Evolutionary conservation across 1,284 basidiomycete species (phyloP).

Genomic region (Puccinia coronata): DNA sequence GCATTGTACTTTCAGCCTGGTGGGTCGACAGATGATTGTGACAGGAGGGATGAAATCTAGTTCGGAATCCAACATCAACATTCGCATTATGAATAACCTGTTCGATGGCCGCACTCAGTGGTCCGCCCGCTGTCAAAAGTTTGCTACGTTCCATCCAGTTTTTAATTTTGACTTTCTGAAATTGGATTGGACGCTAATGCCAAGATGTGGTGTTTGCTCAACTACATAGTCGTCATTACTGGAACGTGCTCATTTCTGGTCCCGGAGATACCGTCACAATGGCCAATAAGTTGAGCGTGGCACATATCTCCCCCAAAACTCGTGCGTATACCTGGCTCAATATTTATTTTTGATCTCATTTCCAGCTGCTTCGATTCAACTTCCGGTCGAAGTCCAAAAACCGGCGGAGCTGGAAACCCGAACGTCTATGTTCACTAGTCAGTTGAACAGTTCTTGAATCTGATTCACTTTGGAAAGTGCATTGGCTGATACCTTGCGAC

Average conservation of each 20-base stretch:
- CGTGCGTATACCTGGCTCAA: not conserved
- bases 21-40: conserved; percentile 46
- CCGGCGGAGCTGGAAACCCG: conserved; percentile 9
- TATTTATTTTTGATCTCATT: not conserved
- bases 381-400: conserved; percentile 36
- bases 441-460: not conserved
- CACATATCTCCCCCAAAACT: not conserved
- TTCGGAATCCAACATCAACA: not conserved
- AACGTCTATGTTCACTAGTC: conserved; percentile 30
- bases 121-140: conserved; percentile 39
- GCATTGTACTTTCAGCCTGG: conserved; percentile 44
- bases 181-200: not conserved
- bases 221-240: conserved; percentile 35
- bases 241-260: conserved; percentile 24
- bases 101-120: conserved; percentile 27
- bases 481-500: not conserved
- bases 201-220: not conserved
- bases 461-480: not conserved
- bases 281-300: conserved; percentile 43
- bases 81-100: conserved; percentile 28
- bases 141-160: not conserved
- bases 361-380: conserved; percentile 40
- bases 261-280: conserved; percentile 23
- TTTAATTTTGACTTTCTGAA: not conserved
- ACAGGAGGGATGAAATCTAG: not conserved